A percentile compares a stretch with the other conserved stretches of the same genome.
Evolutionary conservation across 768 basidiomycete species (phyloP).

Genomic region (Russula dissimulans): DNA sequence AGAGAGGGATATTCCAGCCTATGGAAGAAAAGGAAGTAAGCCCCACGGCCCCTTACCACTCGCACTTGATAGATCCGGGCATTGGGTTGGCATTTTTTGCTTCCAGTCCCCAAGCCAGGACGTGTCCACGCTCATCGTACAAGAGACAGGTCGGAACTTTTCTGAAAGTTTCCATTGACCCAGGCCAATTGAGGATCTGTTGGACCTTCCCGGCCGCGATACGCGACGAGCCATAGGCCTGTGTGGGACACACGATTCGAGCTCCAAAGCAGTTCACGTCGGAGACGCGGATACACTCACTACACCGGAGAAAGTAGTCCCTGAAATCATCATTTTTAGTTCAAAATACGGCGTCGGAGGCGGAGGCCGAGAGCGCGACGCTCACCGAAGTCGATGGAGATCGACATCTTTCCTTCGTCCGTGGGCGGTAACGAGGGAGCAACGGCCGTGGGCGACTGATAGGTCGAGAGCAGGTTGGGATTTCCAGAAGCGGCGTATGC

Average conservation of each 20-base stretch:
- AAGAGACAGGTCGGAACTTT: conserved; percentile 78
- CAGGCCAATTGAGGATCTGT: conserved; percentile 82
- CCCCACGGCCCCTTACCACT: conserved; percentile 34
- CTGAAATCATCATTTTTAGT: conserved; percentile 30
- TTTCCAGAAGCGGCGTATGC: conserved; percentile 5
- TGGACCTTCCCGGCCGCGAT: conserved; percentile 72
- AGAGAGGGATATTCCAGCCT: background rate
- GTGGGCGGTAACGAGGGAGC: conserved; percentile 6
- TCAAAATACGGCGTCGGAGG: background rate
- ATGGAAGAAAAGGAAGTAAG: background rate
- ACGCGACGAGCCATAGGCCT: conserved; percentile 84
- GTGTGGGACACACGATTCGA: background rate
- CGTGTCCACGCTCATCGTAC: conserved; percentile 64
- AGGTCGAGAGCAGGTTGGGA: conserved; percentile 7
- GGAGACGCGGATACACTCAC: conserved; percentile 37
- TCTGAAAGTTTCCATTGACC: conserved; percentile 76
- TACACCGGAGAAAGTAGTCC: conserved; percentile 83
- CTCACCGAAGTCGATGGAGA: conserved; percentile 77
- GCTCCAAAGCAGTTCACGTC: background rate
- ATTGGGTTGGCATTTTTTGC: conserved; percentile 69
- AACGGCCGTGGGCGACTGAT: conserved; percentile 1
- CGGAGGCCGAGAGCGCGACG: background rate
- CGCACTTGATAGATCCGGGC: conserved; percentile 51
- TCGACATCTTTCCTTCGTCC: conserved; percentile 72
- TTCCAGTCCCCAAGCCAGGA: conserved; percentile 80